Percentiles rank a stretch among this genome's conserved stretches.
Conservation (phyloP, 2,329 filamentous ascomycete genomes). For the Lachnellula hyalina region DNA sequence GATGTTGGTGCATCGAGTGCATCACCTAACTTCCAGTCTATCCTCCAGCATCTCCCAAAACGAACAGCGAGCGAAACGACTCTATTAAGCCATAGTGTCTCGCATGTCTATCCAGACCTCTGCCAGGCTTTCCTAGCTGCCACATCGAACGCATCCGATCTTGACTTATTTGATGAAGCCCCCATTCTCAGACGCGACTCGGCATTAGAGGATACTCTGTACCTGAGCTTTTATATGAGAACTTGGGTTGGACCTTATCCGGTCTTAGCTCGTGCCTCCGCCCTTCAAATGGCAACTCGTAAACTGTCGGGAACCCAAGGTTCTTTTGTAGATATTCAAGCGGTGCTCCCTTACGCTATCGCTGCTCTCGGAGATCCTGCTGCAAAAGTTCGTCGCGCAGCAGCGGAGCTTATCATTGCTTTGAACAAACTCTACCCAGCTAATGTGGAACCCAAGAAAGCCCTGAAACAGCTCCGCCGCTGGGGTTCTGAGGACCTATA, state of each 20-base stretch:
- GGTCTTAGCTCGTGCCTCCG: slow-evolving; percentile 60
- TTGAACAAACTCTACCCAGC: slow-evolving; percentile 46
- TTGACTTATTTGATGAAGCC: slow-evolving; percentile 39
- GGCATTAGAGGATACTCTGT: slow-evolving; percentile 58
- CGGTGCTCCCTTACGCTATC: slow-evolving; percentile 75
- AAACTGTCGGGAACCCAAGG: slow-evolving; percentile 48
- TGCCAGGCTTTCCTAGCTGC: slow-evolving; percentile 54
- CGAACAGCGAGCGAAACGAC: slow-evolving; percentile 38
- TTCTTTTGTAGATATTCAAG: slow-evolving; percentile 62
- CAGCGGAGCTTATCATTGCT: slow-evolving; percentile 59
- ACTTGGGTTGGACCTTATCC: slow-evolving; percentile 71
- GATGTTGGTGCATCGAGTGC: slow-evolving; percentile 18
- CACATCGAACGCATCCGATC: slow-evolving; percentile 39
- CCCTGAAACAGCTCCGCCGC: slow-evolving; percentile 31
- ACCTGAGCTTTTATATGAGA: slow-evolving; percentile 69
- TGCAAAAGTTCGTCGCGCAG: slow-evolving; percentile 69
- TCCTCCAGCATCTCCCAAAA: slow-evolving; percentile 27
- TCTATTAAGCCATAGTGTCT: slow-evolving; percentile 47
- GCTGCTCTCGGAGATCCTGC: slow-evolving; percentile 70
- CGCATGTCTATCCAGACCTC: slow-evolving; percentile 52
- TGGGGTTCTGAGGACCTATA: slow-evolving; percentile 67
- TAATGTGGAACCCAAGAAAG: slow-evolving; percentile 37
- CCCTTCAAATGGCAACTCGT: slow-evolving; percentile 59
- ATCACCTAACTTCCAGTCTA: slow-evolving; percentile 28
- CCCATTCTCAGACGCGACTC: slow-evolving; percentile 49